Base-by-base conservation (phyloP, 2,329 filamentous ascomycete genomes). In the Paecilomyces sp. region DNA sequence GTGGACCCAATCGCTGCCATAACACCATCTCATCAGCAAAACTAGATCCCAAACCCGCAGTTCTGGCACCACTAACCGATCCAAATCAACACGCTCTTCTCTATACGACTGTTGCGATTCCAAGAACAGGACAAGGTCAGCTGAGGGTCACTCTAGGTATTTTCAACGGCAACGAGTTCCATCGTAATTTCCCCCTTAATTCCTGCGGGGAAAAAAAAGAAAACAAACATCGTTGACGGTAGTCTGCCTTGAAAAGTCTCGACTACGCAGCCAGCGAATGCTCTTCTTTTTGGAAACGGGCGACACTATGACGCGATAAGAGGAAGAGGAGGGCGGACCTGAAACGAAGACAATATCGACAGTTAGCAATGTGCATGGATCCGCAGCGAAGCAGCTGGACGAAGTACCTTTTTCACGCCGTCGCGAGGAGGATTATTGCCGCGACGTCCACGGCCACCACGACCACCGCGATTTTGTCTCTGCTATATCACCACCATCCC, bases 1-100 rank as follows among this genome's bases (percentile, higher is more conserved):
- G 74, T 97, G 92, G 67, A 96, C 91, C 92, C 92, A 97, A 81
- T 96, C 92, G 71, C 91, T 91, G 64, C 51, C 7, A 61, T 58
- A 58, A 30, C 53, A 11, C 7, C 53, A 11, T 51, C 9, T n/a
- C 41, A 47, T 69, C 64, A 68, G 63, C 60, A 58, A 60, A 57
- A 33, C 36, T 55, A 54, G 55, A 30, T 24, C 55, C 61, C 60
- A 63, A 62, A 55, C 41, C 58, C 13, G 24, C 54, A 28, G 22
- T 25, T 50, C 18, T 47, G 18, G 8, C 41, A n/a, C n/a, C 41
- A 18, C 67, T 68, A 70, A 80, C 77, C 77, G 74, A 68, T 79
- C 76, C 62, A 80, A 66, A 62, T 80, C 76, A 61, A 77, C 72
- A 64, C 73, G 74, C 33, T 80, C 77, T 65, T 76, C 73, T 68